Conservation (phyloP, 2,329 filamentous ascomycete genomes). For the Fusarium foetens region DNA sequence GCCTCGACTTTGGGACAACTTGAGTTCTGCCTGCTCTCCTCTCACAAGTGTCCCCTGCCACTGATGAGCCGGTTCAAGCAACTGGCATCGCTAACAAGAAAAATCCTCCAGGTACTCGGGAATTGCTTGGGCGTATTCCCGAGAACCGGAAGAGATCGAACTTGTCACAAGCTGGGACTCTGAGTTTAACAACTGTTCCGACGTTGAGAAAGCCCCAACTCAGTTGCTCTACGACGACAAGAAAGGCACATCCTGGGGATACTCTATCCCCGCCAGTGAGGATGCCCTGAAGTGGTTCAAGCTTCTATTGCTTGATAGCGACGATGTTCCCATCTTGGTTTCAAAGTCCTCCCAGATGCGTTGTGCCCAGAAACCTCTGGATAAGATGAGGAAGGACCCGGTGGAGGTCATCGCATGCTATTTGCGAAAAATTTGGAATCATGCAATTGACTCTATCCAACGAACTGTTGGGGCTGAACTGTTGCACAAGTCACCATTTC, state of each 20-base stretch:
- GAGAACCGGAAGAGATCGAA: conserved; percentile 42
- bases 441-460: conserved; percentile 43
- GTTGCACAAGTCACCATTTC: conserved; percentile 42
- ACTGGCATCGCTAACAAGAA: neutral
- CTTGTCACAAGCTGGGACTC: conserved; percentile 49
- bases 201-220: conserved; percentile 49
- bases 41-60: too few species aligned
- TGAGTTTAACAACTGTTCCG: conserved; percentile 26
- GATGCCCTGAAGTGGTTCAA: conserved; percentile 55
- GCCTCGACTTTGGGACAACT: conserved; percentile 61
- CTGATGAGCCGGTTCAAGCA: too few species aligned
- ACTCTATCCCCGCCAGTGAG: conserved; percentile 36
- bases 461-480: conserved; percentile 11
- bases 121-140: conserved; percentile 51
- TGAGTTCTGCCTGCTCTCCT: conserved; percentile 31
- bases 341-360: conserved; percentile 35
- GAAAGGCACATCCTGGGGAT: conserved; percentile 45
- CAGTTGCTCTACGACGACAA: conserved; percentile 35
- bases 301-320: conserved; percentile 49
- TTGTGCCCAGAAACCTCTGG: neutral
- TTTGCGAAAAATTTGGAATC: conserved; percentile 48
- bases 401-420: conserved; percentile 48
- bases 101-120: conserved; percentile 50
- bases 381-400: conserved; percentile 24
- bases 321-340: conserved; percentile 44